Conservation (phyloP, 495 filamentous ascomycete genomes). For the Glutinoglossum americanum region DNA sequence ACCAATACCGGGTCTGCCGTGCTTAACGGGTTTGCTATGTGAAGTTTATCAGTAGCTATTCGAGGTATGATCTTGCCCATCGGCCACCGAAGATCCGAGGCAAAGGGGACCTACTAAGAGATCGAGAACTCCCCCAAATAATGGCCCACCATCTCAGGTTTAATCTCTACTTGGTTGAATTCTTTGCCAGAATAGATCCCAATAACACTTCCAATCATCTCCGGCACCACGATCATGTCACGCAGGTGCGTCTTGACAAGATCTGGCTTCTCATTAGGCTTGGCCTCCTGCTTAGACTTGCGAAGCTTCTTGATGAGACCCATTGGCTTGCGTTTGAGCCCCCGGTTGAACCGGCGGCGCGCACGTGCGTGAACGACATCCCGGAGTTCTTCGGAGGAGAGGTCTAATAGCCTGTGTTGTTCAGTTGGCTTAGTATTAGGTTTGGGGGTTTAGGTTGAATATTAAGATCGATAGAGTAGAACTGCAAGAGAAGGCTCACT, state of each 20-base stretch:
- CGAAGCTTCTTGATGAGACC: slow-evolving; percentile 99
- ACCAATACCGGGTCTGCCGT: slow-evolving; percentile 99
- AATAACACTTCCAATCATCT: slow-evolving; percentile 97
- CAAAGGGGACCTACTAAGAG: slow-evolving; percentile 68
- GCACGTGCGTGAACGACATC: slow-evolving; percentile 98
- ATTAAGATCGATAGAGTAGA: not conserved
- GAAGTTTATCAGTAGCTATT: slow-evolving; percentile 3
- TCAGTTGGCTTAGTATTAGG: not conserved
- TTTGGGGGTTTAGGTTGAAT: not conserved
- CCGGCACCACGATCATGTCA: slow-evolving; percentile 97
- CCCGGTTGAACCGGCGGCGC: slow-evolving; percentile 96
- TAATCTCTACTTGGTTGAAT: slow-evolving; percentile 99
- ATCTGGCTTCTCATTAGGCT: slow-evolving; percentile 99
- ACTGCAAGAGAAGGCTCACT: slow-evolving; percentile 30
- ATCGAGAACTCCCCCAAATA: slow-evolving; percentile 99
- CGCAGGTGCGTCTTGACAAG: slow-evolving; percentile 97
- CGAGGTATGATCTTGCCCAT: not conserved
- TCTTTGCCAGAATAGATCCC: slow-evolving; percentile 99
- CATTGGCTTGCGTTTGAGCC: slow-evolving; percentile 99
- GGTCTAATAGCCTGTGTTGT: slow-evolving; percentile 67
- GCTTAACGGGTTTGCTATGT: slow-evolving; percentile 96
- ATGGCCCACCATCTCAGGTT: slow-evolving; percentile 99
- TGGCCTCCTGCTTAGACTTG: slow-evolving; percentile 98
- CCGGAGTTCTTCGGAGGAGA: slow-evolving; percentile 93
- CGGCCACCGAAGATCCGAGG: not conserved